Evolutionary conservation across 441 rosid genomes (phyloP).

Genomic region (Gossypium davidsonii): DNA sequence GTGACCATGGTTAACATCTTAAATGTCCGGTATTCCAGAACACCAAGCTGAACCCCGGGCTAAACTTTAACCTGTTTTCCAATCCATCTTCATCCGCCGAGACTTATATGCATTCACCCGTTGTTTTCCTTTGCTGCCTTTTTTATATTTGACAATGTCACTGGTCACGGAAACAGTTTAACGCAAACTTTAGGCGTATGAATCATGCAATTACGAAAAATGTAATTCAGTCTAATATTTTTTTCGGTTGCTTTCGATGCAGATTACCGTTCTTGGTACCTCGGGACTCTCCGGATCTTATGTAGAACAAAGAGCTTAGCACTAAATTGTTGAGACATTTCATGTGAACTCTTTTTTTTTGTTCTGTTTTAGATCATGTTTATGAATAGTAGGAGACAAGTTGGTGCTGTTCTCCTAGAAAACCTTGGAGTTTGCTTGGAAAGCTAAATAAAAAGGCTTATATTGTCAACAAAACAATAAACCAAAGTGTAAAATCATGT

Average conservation of each 20-base stretch:
- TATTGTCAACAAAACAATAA: not conserved
- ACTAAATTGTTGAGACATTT: not conserved
- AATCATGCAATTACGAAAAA: not conserved
- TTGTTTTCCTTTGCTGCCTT: not conserved
- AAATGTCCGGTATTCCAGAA: not conserved
- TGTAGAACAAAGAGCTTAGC: constrained; percentile 20
- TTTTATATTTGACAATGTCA: not conserved
- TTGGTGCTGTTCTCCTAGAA: not conserved
- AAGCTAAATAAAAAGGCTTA: not conserved
- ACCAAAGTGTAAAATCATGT: not conserved
- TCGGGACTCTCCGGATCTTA: constrained; percentile 91
- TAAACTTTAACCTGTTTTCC: not conserved
- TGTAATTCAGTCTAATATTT: not conserved
- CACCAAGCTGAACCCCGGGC: not conserved
- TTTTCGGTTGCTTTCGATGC: constrained; percentile 18
- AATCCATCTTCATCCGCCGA: not conserved
- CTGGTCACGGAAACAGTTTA: not conserved
- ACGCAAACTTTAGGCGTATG: not conserved
- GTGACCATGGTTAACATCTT: not conserved
- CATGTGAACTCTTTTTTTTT: not conserved
- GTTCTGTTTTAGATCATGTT: not conserved
- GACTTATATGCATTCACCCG: not conserved
- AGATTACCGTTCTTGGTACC: constrained; percentile 85
- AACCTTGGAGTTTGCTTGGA: not conserved
- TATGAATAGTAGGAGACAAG: not conserved